These are phyloP conservation scores for Tagetes erecta DNA, from an alignment of 129 eudicot species.

Conservation along the genomic window DNA sequence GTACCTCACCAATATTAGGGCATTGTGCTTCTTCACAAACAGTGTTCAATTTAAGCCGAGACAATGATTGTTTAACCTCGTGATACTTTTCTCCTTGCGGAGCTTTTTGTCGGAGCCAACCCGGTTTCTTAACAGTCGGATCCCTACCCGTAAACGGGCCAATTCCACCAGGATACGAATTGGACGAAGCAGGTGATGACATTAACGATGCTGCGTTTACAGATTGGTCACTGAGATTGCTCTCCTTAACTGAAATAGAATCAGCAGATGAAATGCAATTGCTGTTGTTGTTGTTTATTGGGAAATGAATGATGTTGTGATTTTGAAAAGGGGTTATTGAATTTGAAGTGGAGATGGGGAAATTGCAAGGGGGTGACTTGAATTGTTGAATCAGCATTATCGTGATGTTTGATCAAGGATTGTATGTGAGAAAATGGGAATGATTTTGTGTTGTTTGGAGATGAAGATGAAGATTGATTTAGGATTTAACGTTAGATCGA, in stretches of 20 bases:
- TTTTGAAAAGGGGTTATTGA: conserved; percentile 18
- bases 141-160: conserved; percentile 89
- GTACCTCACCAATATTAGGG: conserved; percentile 92
- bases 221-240: not conserved
- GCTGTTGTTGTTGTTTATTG: conserved; percentile 16
- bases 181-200: conserved; percentile 14
- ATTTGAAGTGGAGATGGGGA: conserved; percentile 17
- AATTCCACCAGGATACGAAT: conserved; percentile 58
- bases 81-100: conserved; percentile 80
- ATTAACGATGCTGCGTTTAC: conserved; percentile 18
- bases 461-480: not conserved
- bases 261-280: conserved; percentile 12
- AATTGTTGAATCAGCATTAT: conserved; percentile 32
- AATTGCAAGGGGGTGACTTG: conserved; percentile 13
- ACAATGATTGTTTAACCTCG: conserved; percentile 78
- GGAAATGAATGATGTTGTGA: conserved; percentile 6
- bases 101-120: conserved; percentile 90
- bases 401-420: not conserved
- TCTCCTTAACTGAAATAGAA: not conserved
- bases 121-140: conserved; percentile 83
- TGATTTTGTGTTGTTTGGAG: not conserved
- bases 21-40: conserved; percentile 98
- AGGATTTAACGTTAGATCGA: not conserved
- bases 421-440: too few relatives aligned
- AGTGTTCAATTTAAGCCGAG: conserved; percentile 70